Base-by-base conservation (phyloP, 495 filamentous ascomycete genomes). In the Trichoderma asperelloides region DNA sequence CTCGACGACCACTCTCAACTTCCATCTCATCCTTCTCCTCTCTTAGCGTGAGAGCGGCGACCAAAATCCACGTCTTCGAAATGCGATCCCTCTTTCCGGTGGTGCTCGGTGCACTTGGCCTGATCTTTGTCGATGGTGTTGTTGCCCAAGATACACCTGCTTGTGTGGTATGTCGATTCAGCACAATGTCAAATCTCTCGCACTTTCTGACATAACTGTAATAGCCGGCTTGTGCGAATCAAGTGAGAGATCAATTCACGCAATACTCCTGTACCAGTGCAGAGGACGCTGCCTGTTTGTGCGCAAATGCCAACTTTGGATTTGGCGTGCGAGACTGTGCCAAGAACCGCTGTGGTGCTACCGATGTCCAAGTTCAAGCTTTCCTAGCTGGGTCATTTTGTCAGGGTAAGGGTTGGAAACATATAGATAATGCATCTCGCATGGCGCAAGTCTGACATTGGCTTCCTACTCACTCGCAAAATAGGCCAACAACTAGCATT, bases 251-350 rank as follows among this genome's bases (percentile, higher is more conserved):
- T 21, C 7, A 64, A 64, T 64, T 64, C 30, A 7, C 63, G 4
- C 37, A 64, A 11, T 64, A 18, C 12, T 15, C 15, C 18, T 64
- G 62, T n/a, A 28, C 25, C 21, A 40, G 33, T 64, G 62, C 62
- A 23, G 33, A 64, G 23, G 62, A 64, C 15, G 33, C 33, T 3
- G 37, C 49, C 28, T 78, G 76, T 57, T 51, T 78, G 18, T 78
- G 76, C 68, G 23, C 60, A 43, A 71, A 71, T 4, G 55, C 43
- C 21, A 66, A 72, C 25, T 74, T 68, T 43, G 21, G 37, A 11
- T 65, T 65, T 18, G 65, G 47, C 62, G 49, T 75, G 25, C 60
- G 37, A 4, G 73, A 71, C 43, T 75, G 69, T 67, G 74, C 67
- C 1, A 65, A 70, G 11, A 47, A 49, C 2, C 25, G 33, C 5